These are phyloP conservation scores for Suillus cothurnatus DNA, from an alignment of 768 basidiomycete genomes.

Conservation along the genomic window DNA sequence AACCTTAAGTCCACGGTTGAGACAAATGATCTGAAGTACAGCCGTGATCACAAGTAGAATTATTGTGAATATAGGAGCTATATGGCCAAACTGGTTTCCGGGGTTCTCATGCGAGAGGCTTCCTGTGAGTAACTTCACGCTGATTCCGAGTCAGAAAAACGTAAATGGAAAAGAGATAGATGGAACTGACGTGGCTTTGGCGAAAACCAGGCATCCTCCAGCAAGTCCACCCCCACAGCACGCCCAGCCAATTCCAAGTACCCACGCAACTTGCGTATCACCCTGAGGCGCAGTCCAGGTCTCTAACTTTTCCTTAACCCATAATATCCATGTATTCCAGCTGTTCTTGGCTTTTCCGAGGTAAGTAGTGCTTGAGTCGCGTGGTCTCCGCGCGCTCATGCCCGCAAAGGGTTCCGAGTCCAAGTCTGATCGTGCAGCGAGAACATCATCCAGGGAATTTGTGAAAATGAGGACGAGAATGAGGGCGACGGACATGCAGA, in stretches of 20 bases:
- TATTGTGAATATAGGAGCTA: conserved; percentile 77
- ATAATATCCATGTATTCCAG: conserved; percentile 51
- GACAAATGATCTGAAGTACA: conserved; percentile 86
- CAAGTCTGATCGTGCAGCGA: conserved; percentile 70
- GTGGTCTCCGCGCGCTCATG: conserved; percentile 35
- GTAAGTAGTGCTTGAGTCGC: conserved; percentile 24
- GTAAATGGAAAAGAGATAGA: conserved; percentile 1
- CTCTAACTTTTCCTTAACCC: conserved; percentile 67
- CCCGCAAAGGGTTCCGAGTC: conserved; percentile 55
- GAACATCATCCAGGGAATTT: conserved; percentile 71
- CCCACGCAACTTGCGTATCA: conserved; percentile 87
- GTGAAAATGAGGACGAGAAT: conserved; percentile 67
- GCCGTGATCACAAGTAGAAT: conserved; percentile 67
- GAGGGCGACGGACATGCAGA: conserved; percentile 73
- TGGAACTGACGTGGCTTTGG: conserved; percentile 42
- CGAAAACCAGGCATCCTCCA: conserved; percentile 88
- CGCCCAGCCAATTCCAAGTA: conserved; percentile 92
- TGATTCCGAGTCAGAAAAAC: conserved; percentile 29
- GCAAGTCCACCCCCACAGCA: conserved; percentile 90
- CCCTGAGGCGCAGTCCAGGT: conserved; percentile 75
- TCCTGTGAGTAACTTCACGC: conserved; percentile 80
- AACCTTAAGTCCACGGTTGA: conserved; percentile 87
- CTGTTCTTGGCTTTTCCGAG: conserved; percentile 36
- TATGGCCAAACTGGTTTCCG: conserved; percentile 86
- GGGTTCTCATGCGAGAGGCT: conserved; percentile 77